Conservation (phyloP, 148 eudicot species). For the Salicornia ramosissima region DNA sequence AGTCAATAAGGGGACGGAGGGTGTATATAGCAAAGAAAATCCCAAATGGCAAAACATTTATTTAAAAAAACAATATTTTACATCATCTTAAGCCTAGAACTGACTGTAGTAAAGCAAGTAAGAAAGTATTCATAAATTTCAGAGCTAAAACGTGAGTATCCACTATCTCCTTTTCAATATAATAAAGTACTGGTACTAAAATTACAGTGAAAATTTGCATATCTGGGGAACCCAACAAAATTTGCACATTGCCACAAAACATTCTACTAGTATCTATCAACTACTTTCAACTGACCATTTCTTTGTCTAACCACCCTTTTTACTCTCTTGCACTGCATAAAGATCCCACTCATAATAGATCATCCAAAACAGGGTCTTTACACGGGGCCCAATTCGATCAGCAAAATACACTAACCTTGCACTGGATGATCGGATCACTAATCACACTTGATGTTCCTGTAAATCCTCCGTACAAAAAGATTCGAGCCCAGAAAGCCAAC, state of each 20-base stretch:
- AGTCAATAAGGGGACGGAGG: no score
- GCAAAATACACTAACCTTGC: conserved; percentile 1
- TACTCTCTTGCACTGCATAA: not conserved
- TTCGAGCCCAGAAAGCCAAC: conserved; percentile 55
- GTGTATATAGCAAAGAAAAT: not conserved
- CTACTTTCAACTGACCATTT: conserved; percentile 10
- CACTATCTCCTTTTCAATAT: conserved; percentile 17
- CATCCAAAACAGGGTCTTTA: conserved; percentile 4
- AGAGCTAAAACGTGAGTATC: not conserved
- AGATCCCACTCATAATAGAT: conserved; percentile 6
- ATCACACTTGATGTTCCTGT: conserved; percentile 61
- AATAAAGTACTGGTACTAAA: conserved; percentile 21
- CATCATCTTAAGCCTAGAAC: not conserved
- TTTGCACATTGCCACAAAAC: conserved; percentile 27
- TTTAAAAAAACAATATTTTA: not conserved
- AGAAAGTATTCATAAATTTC: not conserved
- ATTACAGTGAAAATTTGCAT: conserved; percentile 21
- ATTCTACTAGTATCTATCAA: conserved; percentile 17
- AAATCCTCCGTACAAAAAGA: conserved; percentile 53
- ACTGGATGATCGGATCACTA: conserved; percentile 21
- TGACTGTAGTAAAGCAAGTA: not conserved
- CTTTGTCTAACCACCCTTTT: conserved; percentile 6
- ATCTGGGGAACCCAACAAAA: conserved; percentile 18
- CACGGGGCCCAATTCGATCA: conserved; percentile 3
- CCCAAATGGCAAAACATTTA: not conserved